These are phyloP conservation scores for Fraxinus pennsylvanica DNA, from an alignment of 257 asterid species.

Conservation along the genomic window DNA sequence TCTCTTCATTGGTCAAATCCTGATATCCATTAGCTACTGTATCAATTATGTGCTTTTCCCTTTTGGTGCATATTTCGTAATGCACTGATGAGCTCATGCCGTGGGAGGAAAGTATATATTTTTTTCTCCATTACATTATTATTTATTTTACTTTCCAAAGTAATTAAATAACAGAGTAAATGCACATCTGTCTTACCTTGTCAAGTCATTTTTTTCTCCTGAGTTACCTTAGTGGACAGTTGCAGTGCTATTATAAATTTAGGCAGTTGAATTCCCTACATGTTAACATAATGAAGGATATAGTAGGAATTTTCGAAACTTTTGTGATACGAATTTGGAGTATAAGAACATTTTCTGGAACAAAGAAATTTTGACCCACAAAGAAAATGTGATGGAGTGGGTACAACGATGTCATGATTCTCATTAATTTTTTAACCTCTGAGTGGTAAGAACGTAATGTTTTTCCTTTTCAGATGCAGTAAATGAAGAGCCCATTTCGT, in stretches of 20 bases:
- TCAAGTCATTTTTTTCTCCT: not conserved
- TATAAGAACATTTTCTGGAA: not conserved
- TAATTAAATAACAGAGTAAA: not conserved
- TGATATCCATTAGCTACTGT: too few species aligned
- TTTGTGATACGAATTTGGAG: not conserved
- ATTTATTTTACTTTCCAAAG: not conserved
- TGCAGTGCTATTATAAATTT: not conserved
- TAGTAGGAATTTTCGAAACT: not conserved
- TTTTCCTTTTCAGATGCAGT: slow-evolving; percentile 31
- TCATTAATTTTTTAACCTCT: not conserved
- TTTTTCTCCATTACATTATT: not conserved
- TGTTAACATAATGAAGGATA: not conserved
- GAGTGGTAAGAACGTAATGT: not conserved
- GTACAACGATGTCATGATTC: not conserved
- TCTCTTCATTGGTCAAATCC: too few species aligned
- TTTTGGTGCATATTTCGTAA: not conserved
- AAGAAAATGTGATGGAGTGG: not conserved
- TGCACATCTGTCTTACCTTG: not conserved
- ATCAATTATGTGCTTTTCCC: not conserved
- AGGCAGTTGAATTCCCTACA: not conserved
- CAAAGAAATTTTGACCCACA: not conserved
- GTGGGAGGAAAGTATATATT: not conserved
- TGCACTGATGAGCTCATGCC: not conserved
- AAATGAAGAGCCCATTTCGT: slow-evolving; percentile 46
- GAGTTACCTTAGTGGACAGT: not conserved